Base-by-base conservation (phyloP, 495 filamentous ascomycete species). In the Podospora tetraspora region DNA sequence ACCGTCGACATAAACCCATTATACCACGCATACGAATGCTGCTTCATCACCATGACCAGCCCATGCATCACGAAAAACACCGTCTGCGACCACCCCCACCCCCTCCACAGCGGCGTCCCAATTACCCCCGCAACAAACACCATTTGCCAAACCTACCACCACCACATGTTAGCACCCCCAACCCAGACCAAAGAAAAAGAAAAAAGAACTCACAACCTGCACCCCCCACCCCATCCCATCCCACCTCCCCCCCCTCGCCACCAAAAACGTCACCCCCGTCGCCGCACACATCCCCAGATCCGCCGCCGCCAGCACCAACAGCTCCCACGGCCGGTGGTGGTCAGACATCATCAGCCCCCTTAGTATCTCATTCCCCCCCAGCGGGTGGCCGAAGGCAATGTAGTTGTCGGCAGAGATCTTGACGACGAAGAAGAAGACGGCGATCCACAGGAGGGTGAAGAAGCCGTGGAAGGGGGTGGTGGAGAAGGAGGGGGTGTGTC, bases 401-500 rank as follows among this genome's bases (percentile, higher is more conserved):
- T 84, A 92, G 73, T 92, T 92, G 43, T 88, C 85, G 63, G 86
- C 87, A 9, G 81, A 86, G 34, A 90, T 80, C 73, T 86, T 86
- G 57, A 91, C 67, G 30, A 91, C 80, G 70, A 89, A 79, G 61
- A 92, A 74, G 24, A 81, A 81, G 68, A 91, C 86, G 3, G 82
- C 82, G 61, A 93, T 82, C 85, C 90, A 93, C 77, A 92, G 92
- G 6, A 93, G 83, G 1, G 88, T 90, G 70, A 90, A 92, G 77
- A 93, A 92, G 32, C 90, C 90, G 71, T 90, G 86, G 69, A 92
- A 92, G 10, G 86, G 84, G 25, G 84, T 87, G 19, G 85, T 82
- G 13, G 81, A 79, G 13, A 81, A 82, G 1, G 75, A 75, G 7
- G 82, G 80, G 76, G 91, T 91, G 68, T 88, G 86, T 13, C 87